Evolutionary conservation across 1,284 basidiomycete species (phyloP).

Genomic region (Boletus sp.): DNA sequence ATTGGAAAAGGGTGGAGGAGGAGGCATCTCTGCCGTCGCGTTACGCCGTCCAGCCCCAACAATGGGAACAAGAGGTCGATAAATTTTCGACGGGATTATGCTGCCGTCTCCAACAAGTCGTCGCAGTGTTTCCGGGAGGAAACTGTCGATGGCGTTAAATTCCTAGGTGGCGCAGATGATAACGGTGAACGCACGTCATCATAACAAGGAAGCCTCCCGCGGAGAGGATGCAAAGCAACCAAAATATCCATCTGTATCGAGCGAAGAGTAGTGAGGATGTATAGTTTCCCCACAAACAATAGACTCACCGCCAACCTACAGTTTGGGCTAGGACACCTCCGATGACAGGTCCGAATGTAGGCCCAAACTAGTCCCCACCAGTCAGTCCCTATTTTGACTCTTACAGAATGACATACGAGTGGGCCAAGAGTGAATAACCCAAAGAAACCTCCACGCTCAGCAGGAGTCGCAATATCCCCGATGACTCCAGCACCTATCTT

Average conservation of each 20-base stretch:
- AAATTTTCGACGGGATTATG: slow-evolving; percentile 44
- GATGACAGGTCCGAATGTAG: slow-evolving; percentile 53
- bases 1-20: slow-evolving; percentile 45
- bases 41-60: slow-evolving; percentile 41
- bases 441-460: slow-evolving; percentile 54
- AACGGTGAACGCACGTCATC: slow-evolving; percentile 45
- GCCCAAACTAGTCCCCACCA: slow-evolving; percentile 41
- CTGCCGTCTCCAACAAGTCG: slow-evolving; percentile 59
- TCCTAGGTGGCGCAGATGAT: background rate
- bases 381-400: background rate
- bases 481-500: slow-evolving; percentile 55
- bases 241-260: slow-evolving; percentile 62
- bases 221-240: slow-evolving; percentile 70
- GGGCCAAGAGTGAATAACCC: slow-evolving; percentile 49
- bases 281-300: background rate
- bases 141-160: slow-evolving; percentile 31
- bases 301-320: slow-evolving; percentile 63
- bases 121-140: slow-evolving; percentile 64
- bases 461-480: slow-evolving; percentile 52
- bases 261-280: slow-evolving; percentile 23
- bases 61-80: slow-evolving; percentile 55
- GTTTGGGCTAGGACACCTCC: slow-evolving; percentile 58
- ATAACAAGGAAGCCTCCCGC: slow-evolving; percentile 53
- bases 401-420: slow-evolving; percentile 30
- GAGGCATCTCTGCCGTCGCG: slow-evolving; percentile 29